Percentiles rank a stretch among this genome's conserved stretches.
Evolutionary conservation across 2,329 filamentous ascomycete species (phyloP).

Genomic region (Epichloe scottii): DNA sequence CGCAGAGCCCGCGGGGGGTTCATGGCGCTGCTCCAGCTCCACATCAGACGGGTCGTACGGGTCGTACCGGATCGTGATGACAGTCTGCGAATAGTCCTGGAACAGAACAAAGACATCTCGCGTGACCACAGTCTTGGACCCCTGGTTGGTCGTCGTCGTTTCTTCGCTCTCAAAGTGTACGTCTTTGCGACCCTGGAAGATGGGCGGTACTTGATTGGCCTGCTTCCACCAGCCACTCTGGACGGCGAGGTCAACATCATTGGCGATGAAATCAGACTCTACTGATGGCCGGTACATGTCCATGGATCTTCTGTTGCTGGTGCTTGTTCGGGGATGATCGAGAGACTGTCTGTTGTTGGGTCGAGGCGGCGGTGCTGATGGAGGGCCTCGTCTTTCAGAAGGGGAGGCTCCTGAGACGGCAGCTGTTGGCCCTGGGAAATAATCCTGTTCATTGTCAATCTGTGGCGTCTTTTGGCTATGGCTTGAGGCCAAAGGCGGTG

Average conservation of each 20-base stretch:
- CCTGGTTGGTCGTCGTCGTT: conserved; percentile 53
- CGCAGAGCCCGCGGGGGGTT: conserved; percentile 74
- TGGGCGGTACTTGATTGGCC: conserved; percentile 64
- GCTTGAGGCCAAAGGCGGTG: conserved; percentile 12
- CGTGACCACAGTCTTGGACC: conserved; percentile 57
- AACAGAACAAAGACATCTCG: conserved; percentile 83
- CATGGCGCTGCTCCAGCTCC: conserved; percentile 72
- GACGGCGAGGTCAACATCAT: conserved; percentile 67
- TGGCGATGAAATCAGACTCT: conserved; percentile 76
- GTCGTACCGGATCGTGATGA: conserved; percentile 72
- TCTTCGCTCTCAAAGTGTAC: conserved; percentile 75
- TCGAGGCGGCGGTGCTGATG: conserved; percentile 18
- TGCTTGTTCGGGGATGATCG: conserved; percentile 25
- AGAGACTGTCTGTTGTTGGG: conserved; percentile 19
- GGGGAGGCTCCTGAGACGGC: conserved; percentile 26
- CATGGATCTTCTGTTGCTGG: conserved; percentile 48
- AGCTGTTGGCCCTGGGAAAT: conserved; percentile 36
- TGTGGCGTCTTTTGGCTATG: conserved; percentile 24
- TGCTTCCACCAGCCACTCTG: conserved; percentile 80
- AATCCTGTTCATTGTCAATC: conserved; percentile 30
- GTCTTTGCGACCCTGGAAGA: conserved; percentile 71
- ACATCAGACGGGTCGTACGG: conserved; percentile 60
- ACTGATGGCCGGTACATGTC: conserved; percentile 63
- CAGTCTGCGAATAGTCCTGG: conserved; percentile 91
- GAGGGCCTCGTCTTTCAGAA: conserved; percentile 31